phyloP scores from a whole-genome alignment of 352 stramenopile species.

The Phytophthora brassicae region DNA sequence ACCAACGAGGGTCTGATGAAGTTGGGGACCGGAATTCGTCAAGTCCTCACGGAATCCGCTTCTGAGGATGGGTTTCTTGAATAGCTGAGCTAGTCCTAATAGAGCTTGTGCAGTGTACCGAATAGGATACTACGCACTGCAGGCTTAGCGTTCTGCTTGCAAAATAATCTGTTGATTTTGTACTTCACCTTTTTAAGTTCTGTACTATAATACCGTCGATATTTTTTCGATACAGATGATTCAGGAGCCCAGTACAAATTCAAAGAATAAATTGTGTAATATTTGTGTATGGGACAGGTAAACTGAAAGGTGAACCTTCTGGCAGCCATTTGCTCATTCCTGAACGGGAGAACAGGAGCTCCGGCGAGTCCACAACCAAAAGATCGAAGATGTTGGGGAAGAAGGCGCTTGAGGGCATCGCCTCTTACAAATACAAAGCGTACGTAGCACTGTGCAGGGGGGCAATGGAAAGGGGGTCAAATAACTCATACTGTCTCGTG shows the following conservation, averaged over 20 bases:
- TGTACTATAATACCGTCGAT: too few relatives aligned
- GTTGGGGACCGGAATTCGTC: constrained; percentile 57
- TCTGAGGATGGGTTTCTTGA: constrained; percentile 14
- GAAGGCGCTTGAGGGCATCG: constrained; percentile 82
- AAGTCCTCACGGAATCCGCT: constrained; percentile 41
- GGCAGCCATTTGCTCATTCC: constrained; percentile 16
- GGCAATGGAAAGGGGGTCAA: not conserved
- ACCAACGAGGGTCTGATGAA: constrained; percentile 77
- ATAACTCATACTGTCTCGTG: too few relatives aligned
- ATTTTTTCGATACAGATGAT: too few relatives aligned
- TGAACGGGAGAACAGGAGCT: constrained; percentile 8
- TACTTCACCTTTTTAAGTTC: too few relatives aligned
- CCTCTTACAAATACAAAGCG: constrained; percentile 88
- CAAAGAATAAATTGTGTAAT: not conserved
- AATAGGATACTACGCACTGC: too few relatives aligned
- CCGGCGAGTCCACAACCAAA: constrained; percentile 3
- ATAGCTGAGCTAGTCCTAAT: constrained; percentile 9
- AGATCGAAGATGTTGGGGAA: constrained; percentile 58
- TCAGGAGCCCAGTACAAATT: not conserved
- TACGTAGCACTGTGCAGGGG: constrained; percentile 33
- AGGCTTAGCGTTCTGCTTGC: too few relatives aligned
- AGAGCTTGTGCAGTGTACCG: not conserved
- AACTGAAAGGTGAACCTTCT: not conserved
- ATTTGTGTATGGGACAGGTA: constrained; percentile 1
- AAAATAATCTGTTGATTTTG: too few relatives aligned